Evolutionary conservation across 441 rosid genomes (phyloP), one percentile per base, ranked within the genome.

Genomic region (Breynia disticha): DNA sequence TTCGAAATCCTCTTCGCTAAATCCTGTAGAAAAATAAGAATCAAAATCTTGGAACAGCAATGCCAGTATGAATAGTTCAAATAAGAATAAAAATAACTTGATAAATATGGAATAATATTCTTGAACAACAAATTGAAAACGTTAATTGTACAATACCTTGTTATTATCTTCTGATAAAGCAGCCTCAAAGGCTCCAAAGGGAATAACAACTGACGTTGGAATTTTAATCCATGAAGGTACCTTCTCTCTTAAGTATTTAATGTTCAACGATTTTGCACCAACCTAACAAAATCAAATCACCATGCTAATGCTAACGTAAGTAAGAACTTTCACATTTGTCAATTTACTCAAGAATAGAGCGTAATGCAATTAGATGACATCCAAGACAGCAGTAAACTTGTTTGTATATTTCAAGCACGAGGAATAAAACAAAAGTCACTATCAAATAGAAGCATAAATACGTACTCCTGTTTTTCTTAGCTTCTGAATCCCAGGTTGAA

Each of bases 211-310:
- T 50, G 95, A 86, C 55, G 62, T 67, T 37, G 85, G 97, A 67
- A 86, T 73, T 65, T 74, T 76, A 71, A 89, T 80, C 90, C 93
- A 86, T 28, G 95, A 84, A 56, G 93, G 85, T 46, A 82, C 77
- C 63, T 71, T 82, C 57, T 74, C 77, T 63, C 72, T 72, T 65
- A 89, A 67, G 64, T 77, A 79, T 63, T 72, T 74, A 19, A 86
- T 78, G 56, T 80, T 82, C 61, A 79, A 72, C 18, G 97, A 86
- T 76, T 89, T 89, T 49, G 87, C 79, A 60, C 95, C 95, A 63
- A 86, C 93, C 95, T 86, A 61, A 28, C 46, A 21, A 47, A 48
- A 57, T 48, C 11, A 22, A 61, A 56, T 58, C 41, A 51, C 50
- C 54, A 60, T 21, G 19, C 52, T 45, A 60, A 67, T 56, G 54